Evolutionary conservation across 306 rosid genomes (phyloP).

Genomic region (Fragaria vesca): DNA sequence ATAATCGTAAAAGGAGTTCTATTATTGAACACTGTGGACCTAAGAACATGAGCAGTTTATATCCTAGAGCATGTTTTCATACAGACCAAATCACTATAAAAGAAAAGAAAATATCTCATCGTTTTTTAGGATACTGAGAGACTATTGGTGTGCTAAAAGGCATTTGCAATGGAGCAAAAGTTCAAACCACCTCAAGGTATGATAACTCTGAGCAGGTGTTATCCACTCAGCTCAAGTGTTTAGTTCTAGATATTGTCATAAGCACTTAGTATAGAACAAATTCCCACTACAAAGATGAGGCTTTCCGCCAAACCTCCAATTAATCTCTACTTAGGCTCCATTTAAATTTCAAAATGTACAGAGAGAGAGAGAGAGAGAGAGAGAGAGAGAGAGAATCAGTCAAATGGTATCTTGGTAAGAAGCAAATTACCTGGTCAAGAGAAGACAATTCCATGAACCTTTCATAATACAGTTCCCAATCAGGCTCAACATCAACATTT

Average conservation of each 20-base stretch:
- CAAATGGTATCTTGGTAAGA: not conserved
- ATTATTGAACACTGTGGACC: not conserved
- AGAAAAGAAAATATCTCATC: not conserved
- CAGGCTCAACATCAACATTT: conserved; percentile 89
- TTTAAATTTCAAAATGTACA: not conserved
- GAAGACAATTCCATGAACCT: conserved; percentile 69
- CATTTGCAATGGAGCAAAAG: not conserved
- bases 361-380: not conserved
- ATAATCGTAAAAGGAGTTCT: not conserved
- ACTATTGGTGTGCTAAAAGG: not conserved
- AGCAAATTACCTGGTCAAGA: conserved; percentile 76
- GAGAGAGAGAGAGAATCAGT: not conserved
- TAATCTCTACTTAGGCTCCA: not conserved
- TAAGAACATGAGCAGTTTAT: not conserved
- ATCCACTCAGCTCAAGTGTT: not conserved
- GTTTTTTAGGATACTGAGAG: not conserved
- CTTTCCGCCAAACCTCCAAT: not conserved
- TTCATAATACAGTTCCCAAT: conserved; percentile 91
- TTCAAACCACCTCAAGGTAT: conserved; percentile 6
- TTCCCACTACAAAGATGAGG: not conserved
- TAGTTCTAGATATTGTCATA: not conserved
- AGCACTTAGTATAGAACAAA: not conserved
- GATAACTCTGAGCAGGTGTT: not conserved
- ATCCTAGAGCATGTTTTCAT: not conserved
- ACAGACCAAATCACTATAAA: not conserved